Conservation (phyloP, 2,329 filamentous ascomycete genomes). For the Aspergillus proliferans region DNA sequence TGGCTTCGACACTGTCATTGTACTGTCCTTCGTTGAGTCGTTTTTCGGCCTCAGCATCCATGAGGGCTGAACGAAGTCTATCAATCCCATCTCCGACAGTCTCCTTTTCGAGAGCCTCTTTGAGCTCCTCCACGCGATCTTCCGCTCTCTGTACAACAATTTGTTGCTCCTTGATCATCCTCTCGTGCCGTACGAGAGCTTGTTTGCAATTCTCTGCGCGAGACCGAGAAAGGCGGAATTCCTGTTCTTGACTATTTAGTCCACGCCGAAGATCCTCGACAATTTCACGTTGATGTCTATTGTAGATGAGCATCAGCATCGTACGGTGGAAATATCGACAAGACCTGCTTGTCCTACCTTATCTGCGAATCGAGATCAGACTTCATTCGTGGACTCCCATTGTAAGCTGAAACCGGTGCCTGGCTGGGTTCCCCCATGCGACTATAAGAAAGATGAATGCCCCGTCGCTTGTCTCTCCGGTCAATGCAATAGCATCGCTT, state of each 20-base stretch:
- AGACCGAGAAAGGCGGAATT: constrained; percentile 44
- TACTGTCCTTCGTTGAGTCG: constrained; percentile 39
- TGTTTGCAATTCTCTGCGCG: constrained; percentile 46
- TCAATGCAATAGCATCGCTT: constrained; percentile 59
- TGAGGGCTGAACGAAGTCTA: constrained; percentile 52
- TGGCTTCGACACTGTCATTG: constrained; percentile 43
- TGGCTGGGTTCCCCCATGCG: constrained; percentile 45
- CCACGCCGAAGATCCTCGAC: constrained; percentile 52
- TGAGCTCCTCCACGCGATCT: constrained; percentile 58
- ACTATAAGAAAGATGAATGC: constrained; percentile 52
- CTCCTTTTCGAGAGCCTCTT: constrained; percentile 56
- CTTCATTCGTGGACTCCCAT: constrained; percentile 64
- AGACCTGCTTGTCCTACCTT: constrained; percentile 28
- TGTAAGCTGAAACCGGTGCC: constrained; percentile 49
- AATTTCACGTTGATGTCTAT: constrained; percentile 38
- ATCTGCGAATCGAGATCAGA: constrained; percentile 67
- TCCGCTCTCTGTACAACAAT: constrained; percentile 54
- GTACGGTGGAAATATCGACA: not conserved
- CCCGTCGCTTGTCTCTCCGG: constrained; percentile 58
- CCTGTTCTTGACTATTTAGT: constrained; percentile 46
- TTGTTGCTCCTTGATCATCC: constrained; percentile 44
- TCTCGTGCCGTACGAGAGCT: constrained; percentile 46
- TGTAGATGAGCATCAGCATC: not conserved
- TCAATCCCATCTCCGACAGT: constrained; percentile 61
- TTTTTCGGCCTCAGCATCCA: constrained; percentile 48